Evolutionary conservation across 805 yeast species (phyloP).

Genomic region (Wickerhamia fluorescens): DNA sequence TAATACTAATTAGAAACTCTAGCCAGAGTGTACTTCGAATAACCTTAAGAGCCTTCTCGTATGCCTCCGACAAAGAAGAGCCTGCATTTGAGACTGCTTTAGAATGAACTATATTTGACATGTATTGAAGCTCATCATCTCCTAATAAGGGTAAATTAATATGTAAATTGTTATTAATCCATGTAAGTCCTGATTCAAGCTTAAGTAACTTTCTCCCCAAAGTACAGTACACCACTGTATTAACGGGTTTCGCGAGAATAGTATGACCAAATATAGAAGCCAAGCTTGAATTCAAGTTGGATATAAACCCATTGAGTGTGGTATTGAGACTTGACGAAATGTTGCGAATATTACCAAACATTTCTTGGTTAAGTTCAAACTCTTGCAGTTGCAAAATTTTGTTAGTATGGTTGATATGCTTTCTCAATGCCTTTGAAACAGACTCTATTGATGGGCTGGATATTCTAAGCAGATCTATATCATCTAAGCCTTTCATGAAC

Average conservation of each 20-base stretch:
- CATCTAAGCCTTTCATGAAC: constrained; percentile 7
- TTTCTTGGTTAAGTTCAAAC: constrained; percentile 46
- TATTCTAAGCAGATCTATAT: not conserved
- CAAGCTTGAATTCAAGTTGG: constrained; percentile 52
- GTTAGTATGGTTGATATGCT: constrained; percentile 38
- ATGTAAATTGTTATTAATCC: constrained; percentile 64
- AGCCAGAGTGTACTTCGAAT: constrained; percentile 4
- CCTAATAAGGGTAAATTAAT: constrained; percentile 44
- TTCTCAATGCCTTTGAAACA: constrained; percentile 1
- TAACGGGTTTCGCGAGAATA: constrained; percentile 54
- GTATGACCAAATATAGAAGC: constrained; percentile 61
- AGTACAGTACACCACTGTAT: constrained; percentile 69
- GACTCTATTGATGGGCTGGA: not conserved
- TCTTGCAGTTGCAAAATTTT: constrained; percentile 43
- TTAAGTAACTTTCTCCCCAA: constrained; percentile 64
- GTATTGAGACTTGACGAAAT: constrained; percentile 53
- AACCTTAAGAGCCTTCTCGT: constrained; percentile 1
- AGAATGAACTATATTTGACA: not conserved
- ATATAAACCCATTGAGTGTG: constrained; percentile 53
- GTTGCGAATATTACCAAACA: constrained; percentile 59
- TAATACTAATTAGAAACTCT: constrained; percentile 4
- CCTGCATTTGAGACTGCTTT: not conserved
- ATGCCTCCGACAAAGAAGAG: not conserved
- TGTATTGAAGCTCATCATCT: constrained; percentile 2
- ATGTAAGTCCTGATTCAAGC: constrained; percentile 65